Evolutionary conservation across 495 filamentous ascomycete genomes (phyloP).

Genomic region (Parachaetomium inaequale): DNA sequence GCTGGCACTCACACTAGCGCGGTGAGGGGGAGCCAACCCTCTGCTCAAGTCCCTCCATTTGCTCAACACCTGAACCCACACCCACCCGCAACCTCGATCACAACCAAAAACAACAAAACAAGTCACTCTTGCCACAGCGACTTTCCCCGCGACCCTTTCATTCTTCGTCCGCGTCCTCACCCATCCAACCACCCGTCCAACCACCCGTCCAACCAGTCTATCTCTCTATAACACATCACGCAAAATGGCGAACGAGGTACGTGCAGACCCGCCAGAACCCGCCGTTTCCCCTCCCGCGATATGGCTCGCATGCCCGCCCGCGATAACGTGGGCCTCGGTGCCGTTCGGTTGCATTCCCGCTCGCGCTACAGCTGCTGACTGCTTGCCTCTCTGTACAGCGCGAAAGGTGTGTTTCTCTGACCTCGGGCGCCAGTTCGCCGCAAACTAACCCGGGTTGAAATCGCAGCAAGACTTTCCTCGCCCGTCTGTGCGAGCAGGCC

Average conservation of each 20-base stretch:
- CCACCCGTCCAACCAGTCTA: conserved; percentile 24
- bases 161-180: conserved; percentile 17
- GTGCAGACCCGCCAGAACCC: conserved; percentile 34
- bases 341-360: neutral
- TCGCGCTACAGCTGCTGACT: conserved; percentile 39
- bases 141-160: conserved; percentile 12
- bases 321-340: conserved; percentile 25
- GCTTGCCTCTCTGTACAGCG: conserved; percentile 52
- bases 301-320: conserved; percentile 28
- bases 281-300: conserved; percentile 32
- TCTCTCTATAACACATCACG: conserved; percentile 21
- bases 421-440: conserved; percentile 3
- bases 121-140: conserved; percentile 16
- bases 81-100: conserved; percentile 16
- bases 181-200: conserved; percentile 21
- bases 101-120: conserved; percentile 37
- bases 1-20: conserved; percentile 23
- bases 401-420: conserved; percentile 65
- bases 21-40: conserved; percentile 27
- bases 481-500: conserved; percentile 99
- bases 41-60: conserved; percentile 31
- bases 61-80: conserved; percentile 28
- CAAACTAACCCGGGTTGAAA: conserved; percentile 27
- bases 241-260: conserved; percentile 67
- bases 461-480: conserved; percentile 98